Evolutionary conservation across 1,284 basidiomycete genomes (phyloP).

Genomic region (Puccinia sorghi): DNA sequence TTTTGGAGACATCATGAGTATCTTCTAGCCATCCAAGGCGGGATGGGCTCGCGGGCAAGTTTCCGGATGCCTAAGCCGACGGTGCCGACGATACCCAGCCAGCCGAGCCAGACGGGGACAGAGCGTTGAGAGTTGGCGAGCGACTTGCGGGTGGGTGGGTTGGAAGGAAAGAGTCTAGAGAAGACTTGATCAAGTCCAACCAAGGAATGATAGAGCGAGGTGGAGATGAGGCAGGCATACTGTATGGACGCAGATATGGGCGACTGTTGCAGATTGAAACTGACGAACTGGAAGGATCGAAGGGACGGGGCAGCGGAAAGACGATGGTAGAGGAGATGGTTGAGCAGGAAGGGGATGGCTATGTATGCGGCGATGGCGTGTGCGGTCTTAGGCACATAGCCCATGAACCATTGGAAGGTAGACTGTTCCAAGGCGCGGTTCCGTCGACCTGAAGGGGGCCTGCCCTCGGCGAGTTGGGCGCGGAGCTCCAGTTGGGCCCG

Average conservation of each 20-base stretch:
- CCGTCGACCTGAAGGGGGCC: background rate
- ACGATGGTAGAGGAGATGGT: conserved; percentile 31
- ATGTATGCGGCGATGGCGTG: conserved; percentile 29
- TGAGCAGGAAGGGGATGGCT: conserved; percentile 9
- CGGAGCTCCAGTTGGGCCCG: conserved; percentile 20
- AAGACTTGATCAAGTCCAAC: conserved; percentile 19
- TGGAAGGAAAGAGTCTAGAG: background rate
- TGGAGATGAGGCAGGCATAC: conserved; percentile 4
- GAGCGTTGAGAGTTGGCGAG: conserved; percentile 17
- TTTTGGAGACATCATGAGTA: background rate
- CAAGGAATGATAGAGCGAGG: conserved; percentile 16
- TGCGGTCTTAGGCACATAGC: conserved; percentile 24
- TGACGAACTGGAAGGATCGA: conserved; percentile 26
- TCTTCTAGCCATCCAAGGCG: conserved; percentile 25
- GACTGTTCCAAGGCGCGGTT: background rate
- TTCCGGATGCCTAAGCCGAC: conserved; percentile 32
- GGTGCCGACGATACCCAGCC: conserved; percentile 27
- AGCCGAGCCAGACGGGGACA: background rate
- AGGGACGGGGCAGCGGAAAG: background rate
- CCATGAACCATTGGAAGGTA: background rate
- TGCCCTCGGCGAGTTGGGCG: conserved; percentile 6
- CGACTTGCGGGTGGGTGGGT: background rate
- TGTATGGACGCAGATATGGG: conserved; percentile 8
- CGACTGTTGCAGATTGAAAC: conserved; percentile 23
- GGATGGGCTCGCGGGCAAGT: conserved; percentile 20